Evolutionary conservation across 106 monocot genomes (phyloP).

Genomic region (Alisma plantagoaquatica): DNA sequence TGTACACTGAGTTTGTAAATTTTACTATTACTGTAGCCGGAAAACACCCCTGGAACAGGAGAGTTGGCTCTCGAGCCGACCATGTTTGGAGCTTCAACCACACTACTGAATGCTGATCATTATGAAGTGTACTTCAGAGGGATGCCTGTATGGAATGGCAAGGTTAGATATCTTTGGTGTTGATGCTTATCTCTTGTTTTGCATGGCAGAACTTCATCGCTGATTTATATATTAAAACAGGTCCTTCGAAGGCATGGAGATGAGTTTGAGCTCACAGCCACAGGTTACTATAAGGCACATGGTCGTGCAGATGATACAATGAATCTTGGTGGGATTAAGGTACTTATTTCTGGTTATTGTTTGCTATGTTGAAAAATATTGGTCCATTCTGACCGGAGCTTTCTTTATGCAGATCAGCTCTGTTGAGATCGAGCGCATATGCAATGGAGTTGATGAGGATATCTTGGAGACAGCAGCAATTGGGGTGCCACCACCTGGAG

Average conservation of each 20-base stretch:
- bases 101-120: conserved; percentile 78
- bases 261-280: conserved; percentile 66
- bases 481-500: conserved; percentile 71
- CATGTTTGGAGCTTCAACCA: conserved; percentile 74
- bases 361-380: not conserved
- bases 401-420: conserved; percentile 88
- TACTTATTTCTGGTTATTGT: conserved; percentile 1
- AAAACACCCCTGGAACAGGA: conserved; percentile 42
- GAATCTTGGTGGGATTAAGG: conserved; percentile 99
- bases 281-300: conserved; percentile 83
- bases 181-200: not conserved
- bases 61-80: conserved; percentile 81
- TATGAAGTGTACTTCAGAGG: conserved; percentile 73
- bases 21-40: conserved; percentile 32
- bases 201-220: not conserved
- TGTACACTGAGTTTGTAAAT: no score
- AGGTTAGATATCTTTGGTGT: conserved; percentile 20
- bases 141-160: conserved; percentile 79
- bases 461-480: conserved; percentile 90
- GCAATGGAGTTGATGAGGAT: conserved; percentile 49
- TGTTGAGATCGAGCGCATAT: conserved; percentile 81
- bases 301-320: conserved; percentile 98
- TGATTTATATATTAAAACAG: conserved; percentile 25
- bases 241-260: conserved; percentile 90
- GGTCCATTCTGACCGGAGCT: no score